Conservation (phyloP, 305 asterid genomes). For the Coffea humblotiana region DNA sequence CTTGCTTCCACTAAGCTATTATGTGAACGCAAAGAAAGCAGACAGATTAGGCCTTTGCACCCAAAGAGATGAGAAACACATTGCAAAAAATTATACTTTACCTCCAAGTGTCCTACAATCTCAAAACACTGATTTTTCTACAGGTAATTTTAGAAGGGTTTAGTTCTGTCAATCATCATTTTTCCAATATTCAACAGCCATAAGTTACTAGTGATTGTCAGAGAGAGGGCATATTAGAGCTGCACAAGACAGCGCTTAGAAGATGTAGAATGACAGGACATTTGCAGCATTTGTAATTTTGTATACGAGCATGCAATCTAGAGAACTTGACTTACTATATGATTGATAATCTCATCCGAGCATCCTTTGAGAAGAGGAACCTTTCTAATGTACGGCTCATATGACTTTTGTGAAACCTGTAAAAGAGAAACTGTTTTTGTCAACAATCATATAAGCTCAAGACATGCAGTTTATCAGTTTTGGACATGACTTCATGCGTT, state of each 20-base stretch:
- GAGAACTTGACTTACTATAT: slow-evolving; percentile 48
- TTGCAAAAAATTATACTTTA: background rate
- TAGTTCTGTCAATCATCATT: background rate
- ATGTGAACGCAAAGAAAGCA: background rate
- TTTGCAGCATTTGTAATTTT: background rate
- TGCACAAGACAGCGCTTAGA: background rate
- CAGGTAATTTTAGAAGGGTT: background rate
- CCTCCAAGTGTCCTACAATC: background rate
- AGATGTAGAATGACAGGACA: background rate
- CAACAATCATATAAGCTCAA: background rate
- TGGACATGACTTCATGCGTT: background rate
- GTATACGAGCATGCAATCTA: background rate
- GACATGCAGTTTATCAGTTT: background rate
- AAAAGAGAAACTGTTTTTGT: slow-evolving; percentile 8
- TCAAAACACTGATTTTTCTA: background rate
- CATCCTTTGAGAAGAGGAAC: slow-evolving; percentile 61
- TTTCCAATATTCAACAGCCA: background rate
- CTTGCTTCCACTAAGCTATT: background rate
- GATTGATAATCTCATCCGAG: slow-evolving; percentile 54
- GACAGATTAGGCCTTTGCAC: background rate
- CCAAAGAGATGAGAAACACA: background rate
- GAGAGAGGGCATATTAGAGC: background rate
- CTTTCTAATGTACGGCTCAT: slow-evolving; percentile 47
- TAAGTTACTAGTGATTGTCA: background rate
- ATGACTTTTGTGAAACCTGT: slow-evolving; percentile 60